These are phyloP conservation scores for Combretum micranthum DNA, from an alignment of 345 rosid genomes.

Conservation along the genomic window DNA sequence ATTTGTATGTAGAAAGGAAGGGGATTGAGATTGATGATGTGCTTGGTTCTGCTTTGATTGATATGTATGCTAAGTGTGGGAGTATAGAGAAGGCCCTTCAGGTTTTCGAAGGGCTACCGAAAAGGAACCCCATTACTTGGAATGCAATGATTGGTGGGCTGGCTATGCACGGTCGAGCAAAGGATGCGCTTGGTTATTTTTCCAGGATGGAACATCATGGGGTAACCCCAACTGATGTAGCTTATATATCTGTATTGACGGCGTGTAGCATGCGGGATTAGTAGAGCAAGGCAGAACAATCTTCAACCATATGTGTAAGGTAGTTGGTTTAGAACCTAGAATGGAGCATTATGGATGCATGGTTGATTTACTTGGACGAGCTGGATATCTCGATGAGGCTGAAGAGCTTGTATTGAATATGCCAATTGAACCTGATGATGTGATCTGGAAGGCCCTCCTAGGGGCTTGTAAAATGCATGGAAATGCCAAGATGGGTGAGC, in stretches of 20 bases:
- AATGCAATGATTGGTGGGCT: slow-evolving; percentile 61
- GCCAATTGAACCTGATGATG: slow-evolving; percentile 55
- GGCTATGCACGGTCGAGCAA: slow-evolving; percentile 54
- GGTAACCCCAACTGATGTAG: slow-evolving; percentile 43
- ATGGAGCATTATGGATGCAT: slow-evolving; percentile 70
- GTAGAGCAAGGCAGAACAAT: slow-evolving; percentile 45
- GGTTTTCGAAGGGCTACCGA: slow-evolving; percentile 41
- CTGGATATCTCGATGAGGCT: slow-evolving; percentile 51
- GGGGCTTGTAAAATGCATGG: slow-evolving; percentile 62
- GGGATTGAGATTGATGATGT: slow-evolving; percentile 42
- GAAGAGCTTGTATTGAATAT: slow-evolving; percentile 49
- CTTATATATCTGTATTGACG: slow-evolving; percentile 42
- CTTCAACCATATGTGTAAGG: slow-evolving; percentile 46
- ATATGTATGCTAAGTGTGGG: slow-evolving; percentile 77
- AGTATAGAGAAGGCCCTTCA: slow-evolving; percentile 50
- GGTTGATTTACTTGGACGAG: slow-evolving; percentile 68
- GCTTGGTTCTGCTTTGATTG: slow-evolving; percentile 66
- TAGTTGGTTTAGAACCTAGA: slow-evolving; percentile 48
- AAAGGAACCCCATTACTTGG: slow-evolving; percentile 51
- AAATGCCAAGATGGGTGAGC: slow-evolving; percentile 47
- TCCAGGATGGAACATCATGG: slow-evolving; percentile 35
- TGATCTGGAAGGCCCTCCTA: slow-evolving; percentile 59
- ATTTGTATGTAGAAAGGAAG: slow-evolving; percentile 44
- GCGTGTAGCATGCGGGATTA: slow-evolving; percentile 67
- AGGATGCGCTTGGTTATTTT: slow-evolving; percentile 45